Conservation (phyloP, 306 rosid species). For the Lathyrus sativus region DNA sequence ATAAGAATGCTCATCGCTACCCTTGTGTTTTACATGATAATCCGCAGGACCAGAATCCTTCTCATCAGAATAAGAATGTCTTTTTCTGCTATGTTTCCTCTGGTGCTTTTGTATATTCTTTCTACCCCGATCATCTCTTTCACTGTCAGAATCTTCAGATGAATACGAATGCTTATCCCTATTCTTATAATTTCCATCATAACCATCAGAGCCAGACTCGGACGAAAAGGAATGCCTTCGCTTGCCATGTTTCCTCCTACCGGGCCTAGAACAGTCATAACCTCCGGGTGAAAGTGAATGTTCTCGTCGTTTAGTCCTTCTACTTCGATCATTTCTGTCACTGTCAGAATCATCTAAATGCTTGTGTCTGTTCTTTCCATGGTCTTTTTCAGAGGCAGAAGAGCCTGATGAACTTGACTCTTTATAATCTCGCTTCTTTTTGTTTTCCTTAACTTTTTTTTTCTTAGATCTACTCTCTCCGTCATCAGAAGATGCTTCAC, state of each 20-base stretch:
- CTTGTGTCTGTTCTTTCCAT: constrained; percentile 45
- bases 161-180: constrained; percentile 39
- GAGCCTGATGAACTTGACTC: constrained; percentile 60
- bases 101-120: constrained; percentile 44
- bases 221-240: constrained; percentile 36
- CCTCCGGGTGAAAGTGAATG: constrained; percentile 36
- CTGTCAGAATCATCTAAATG: constrained; percentile 48
- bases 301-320: constrained; percentile 40
- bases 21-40: constrained; percentile 27
- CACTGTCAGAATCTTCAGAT: constrained; percentile 52
- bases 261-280: constrained; percentile 35
- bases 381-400: constrained; percentile 44
- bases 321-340: constrained; percentile 42
- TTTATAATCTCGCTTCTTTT: constrained; percentile 48
- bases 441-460: constrained; percentile 47
- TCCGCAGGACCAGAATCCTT: constrained; percentile 42
- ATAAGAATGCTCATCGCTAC: constrained; percentile 32
- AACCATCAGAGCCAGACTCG: constrained; percentile 32
- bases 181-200: constrained; percentile 35
- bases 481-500: constrained; percentile 48
- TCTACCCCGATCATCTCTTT: constrained; percentile 42
- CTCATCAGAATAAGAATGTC: constrained; percentile 32
- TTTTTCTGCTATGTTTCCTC: constrained; percentile 36
- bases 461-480: constrained; percentile 50
- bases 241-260: constrained; percentile 42